Evolutionary conservation across 2,329 filamentous ascomycete species (phyloP).

Genomic region (Fusarium torulosum): DNA sequence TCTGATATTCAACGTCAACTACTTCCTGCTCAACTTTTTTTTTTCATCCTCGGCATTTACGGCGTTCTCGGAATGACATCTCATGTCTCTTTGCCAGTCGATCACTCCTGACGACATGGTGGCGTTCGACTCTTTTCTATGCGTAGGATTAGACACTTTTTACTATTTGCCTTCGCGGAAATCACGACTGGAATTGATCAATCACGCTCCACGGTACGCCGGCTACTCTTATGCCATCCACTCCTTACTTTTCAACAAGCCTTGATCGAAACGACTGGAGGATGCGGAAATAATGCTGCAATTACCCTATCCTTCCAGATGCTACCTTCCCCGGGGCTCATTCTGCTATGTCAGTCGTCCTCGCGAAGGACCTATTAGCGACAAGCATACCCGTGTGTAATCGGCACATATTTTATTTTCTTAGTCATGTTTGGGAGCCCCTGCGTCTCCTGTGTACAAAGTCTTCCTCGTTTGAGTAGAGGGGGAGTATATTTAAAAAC

Average conservation of each 20-base stretch:
- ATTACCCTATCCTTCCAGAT: conserved; percentile 27
- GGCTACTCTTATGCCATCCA: conserved; percentile 55
- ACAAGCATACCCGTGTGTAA: conserved; percentile 41
- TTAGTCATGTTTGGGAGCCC: conserved; percentile 38
- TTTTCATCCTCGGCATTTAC: conserved; percentile 53
- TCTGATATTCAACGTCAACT: conserved; percentile 22
- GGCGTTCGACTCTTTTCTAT: conserved; percentile 55
- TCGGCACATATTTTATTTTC: conserved; percentile 39
- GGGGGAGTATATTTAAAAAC: conserved; percentile 36
- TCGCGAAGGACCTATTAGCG: conserved; percentile 17
- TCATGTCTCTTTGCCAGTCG: conserved; percentile 55
- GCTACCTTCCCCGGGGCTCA: conserved; percentile 13
- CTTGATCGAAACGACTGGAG: conserved; percentile 48
- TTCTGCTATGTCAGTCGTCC: conserved; percentile 15
- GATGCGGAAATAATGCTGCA: conserved; percentile 36
- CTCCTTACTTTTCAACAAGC: conserved; percentile 51
- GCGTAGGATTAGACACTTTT: conserved; percentile 54
- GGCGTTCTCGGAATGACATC: conserved; percentile 59
- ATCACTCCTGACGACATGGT: conserved; percentile 50
- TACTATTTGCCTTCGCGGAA: conserved; percentile 47
- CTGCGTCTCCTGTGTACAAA: conserved; percentile 46
- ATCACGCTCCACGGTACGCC: conserved; percentile 45
- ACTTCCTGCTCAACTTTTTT: conserved; percentile 26
- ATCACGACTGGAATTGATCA: conserved; percentile 51
- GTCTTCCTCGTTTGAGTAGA: conserved; percentile 18